Evolutionary conservation across 352 stramenopile species (phyloP), one percentile per base, ranked within the genome.

Genomic region (Phytophthora aleatoria): DNA sequence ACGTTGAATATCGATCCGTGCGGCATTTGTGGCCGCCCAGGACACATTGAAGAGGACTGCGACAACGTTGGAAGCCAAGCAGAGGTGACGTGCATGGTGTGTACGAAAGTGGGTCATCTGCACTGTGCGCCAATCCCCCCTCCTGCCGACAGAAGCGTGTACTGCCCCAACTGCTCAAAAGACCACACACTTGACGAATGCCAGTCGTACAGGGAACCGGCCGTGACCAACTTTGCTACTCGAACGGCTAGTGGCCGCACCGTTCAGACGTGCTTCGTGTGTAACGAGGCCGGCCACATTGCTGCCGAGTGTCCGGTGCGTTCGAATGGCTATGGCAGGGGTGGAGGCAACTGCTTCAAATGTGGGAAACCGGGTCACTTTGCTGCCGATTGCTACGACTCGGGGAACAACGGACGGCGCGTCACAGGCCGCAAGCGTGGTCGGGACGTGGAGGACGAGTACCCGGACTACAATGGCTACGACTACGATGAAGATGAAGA

Each of bases 71-170:
- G 59, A 9, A 66, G 27, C 8, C 68, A 67, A 48, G 52, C 61
- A 20, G 63, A 69, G 30, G 61, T 88, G 47, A 85, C 71, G 33
- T 94, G 86, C 69, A 93, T 94, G 82, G 83, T 94, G 43, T 94
- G 86, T 53, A 73, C 74, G 8, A 57, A 77, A 50, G 47, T 66
- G 7, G 84, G 84, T 28, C 86, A 94, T 68, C 57, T 91, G 63
- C 76, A 87, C 50, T 93, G 86, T 73, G 77, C 81, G 3, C 86
- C 86, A 1, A 57, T 92, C 44, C 79, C 84, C 0, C 75, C 81
- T 39, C 84, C 86, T 48, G 79, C 82, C 16, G 83, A 93, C 57
- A 77, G 84, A 65, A 69, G 73, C 30, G 61, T 87, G n/a, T 94
- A 90, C 49, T 94, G 86, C 57, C 66, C 84, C 4, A 68, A 90